phyloP scores from a whole-genome alignment of 2,329 filamentous ascomycete species.

The Cladosporium phlei region DNA sequence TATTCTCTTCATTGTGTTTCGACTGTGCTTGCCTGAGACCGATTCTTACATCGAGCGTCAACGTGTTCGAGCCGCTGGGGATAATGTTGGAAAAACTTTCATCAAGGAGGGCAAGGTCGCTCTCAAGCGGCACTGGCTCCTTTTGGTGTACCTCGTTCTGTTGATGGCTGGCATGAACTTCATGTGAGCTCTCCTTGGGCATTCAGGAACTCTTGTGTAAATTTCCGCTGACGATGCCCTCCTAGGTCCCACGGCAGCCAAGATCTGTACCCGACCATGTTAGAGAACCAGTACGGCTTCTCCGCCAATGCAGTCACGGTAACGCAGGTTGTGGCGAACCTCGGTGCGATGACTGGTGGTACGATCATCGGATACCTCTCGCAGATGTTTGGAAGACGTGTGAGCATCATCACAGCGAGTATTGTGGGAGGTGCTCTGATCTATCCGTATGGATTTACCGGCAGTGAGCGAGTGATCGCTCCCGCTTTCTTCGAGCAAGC shows the following conservation, averaged over 20 bases:
- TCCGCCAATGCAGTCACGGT: conserved; percentile 44
- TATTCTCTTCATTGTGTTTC: conserved; percentile 72
- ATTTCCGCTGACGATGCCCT: conserved; percentile 12
- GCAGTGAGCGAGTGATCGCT: conserved; percentile 61
- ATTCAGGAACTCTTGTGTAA: conserved; percentile 18
- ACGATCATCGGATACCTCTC: conserved; percentile 43
- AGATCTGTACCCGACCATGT: conserved; percentile 59
- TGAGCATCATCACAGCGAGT: conserved; percentile 46
- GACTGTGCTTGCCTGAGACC: conserved; percentile 74
- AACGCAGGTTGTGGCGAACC: conserved; percentile 47
- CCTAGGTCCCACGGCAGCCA: conserved; percentile 63
- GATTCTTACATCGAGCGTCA: conserved; percentile 64
- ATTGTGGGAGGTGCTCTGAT: conserved; percentile 69
- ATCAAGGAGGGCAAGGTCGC: conserved; percentile 73
- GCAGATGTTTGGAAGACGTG: conserved; percentile 44
- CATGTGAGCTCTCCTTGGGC: conserved; percentile 49
- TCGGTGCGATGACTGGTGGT: conserved; percentile 47
- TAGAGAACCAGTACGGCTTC: conserved; percentile 56
- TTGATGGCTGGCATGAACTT: conserved; percentile 92
- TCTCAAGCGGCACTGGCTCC: conserved; percentile 71
- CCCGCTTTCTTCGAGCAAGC: conserved; percentile 72
- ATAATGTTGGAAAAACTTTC: conserved; percentile 63
- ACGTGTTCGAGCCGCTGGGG: conserved; percentile 55
- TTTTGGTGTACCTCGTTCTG: conserved; percentile 75
- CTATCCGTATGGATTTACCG: conserved; percentile 75